These are phyloP conservation scores for Alternaria postmessia DNA, from an alignment of 2,329 filamentous ascomycete species.

Conservation along the genomic window DNA sequence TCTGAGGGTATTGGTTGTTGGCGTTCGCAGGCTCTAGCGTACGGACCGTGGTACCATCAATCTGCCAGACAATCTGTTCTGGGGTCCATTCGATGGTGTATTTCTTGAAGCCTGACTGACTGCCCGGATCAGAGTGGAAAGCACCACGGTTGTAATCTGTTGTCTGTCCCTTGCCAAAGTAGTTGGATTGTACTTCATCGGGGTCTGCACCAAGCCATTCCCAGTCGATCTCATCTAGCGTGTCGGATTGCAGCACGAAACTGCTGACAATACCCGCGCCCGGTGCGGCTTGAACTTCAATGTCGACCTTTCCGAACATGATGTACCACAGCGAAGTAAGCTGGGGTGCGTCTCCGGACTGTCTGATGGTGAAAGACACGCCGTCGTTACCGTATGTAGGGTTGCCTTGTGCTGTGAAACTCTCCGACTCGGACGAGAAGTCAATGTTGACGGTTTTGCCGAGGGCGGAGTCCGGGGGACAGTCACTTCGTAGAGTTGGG, in stretches of 20 bases:
- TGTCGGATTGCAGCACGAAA: slow-evolving; percentile 88
- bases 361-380: slow-evolving; percentile 79
- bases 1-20: slow-evolving; percentile 85
- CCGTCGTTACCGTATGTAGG: slow-evolving; percentile 80
- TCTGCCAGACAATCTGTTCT: slow-evolving; percentile 84
- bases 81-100: slow-evolving; percentile 94
- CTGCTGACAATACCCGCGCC: slow-evolving; percentile 94
- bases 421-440: slow-evolving; percentile 79
- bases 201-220: slow-evolving; percentile 88
- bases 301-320: slow-evolving; percentile 95
- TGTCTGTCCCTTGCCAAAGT: slow-evolving; percentile 80
- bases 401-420: slow-evolving; percentile 75
- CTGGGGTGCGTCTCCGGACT: slow-evolving; percentile 83
- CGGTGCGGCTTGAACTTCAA: slow-evolving; percentile 83
- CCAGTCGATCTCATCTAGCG: slow-evolving; percentile 94
- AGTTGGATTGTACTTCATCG: slow-evolving; percentile 90
- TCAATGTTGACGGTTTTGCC: slow-evolving; percentile 84
- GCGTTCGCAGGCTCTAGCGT: slow-evolving; percentile 76
- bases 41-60: slow-evolving; percentile 79
- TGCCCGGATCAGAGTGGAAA: slow-evolving; percentile 73
- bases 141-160: slow-evolving; percentile 86
- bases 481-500: slow-evolving; percentile 64
- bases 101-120: slow-evolving; percentile 79
- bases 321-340: slow-evolving; percentile 95
- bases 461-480: slow-evolving; percentile 79